phyloP scores from a whole-genome alignment of 768 basidiomycete genomes.

The Heimioporus sp. region DNA sequence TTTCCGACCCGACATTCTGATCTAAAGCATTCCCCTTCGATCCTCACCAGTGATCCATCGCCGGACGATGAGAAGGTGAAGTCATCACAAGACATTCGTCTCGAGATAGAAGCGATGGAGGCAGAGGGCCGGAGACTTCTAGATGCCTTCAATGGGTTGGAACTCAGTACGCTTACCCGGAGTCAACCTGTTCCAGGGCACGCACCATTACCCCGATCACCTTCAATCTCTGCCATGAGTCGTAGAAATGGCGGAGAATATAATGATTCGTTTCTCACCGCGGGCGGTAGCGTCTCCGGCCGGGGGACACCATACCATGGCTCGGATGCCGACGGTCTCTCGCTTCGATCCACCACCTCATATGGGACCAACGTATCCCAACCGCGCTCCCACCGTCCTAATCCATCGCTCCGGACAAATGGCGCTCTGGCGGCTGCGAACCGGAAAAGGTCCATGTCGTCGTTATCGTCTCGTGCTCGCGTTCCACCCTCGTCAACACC shows the following conservation, averaged over 20 bases:
- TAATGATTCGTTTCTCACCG: constrained; percentile 23
- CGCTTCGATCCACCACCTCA: constrained; percentile 54
- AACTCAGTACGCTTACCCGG: constrained; percentile 61
- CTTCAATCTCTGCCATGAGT: constrained; percentile 25
- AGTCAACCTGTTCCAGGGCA: constrained; percentile 24
- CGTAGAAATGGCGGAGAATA: constrained; percentile 27
- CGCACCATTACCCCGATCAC: constrained; percentile 25
- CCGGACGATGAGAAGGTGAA: constrained; percentile 56
- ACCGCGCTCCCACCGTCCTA: constrained; percentile 44
- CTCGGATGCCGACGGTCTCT: constrained; percentile 48
- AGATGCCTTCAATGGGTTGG: constrained; percentile 79
- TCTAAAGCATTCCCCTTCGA: constrained; percentile 34
- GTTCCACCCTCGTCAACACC: constrained; percentile 34
- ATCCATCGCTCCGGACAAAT: constrained; percentile 34
- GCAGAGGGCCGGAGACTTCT: constrained; percentile 67
- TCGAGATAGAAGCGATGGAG: constrained; percentile 67
- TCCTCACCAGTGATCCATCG: constrained; percentile 34
- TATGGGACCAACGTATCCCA: constrained; percentile 47
- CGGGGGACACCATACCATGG: constrained; percentile 29
- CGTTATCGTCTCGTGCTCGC: constrained; percentile 49
- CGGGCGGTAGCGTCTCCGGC: constrained; percentile 26
- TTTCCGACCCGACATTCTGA: constrained; percentile 39
- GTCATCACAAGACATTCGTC: constrained; percentile 60
- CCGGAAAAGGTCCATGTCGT: constrained; percentile 62
- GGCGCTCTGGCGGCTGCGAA: constrained; percentile 32